phyloP scores from a whole-genome alignment of 495 filamentous ascomycete species.

The Talaromyces trachyspermus region DNA sequence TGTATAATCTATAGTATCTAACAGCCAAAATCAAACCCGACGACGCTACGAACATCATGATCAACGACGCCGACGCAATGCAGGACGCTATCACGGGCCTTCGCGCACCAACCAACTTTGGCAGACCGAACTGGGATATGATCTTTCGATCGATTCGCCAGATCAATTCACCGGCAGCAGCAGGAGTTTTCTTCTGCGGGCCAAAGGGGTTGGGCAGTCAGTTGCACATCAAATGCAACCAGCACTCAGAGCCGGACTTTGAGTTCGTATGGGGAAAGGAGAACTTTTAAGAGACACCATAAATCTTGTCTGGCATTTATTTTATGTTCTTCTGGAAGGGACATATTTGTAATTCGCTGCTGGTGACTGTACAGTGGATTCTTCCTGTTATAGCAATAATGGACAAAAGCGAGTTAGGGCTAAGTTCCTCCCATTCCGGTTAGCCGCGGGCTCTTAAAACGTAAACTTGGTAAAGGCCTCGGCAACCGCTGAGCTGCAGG shows the following conservation, averaged over 20 bases:
- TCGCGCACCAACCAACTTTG: constrained; percentile 68
- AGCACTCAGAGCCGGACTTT: constrained; percentile 68
- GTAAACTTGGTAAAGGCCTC: too few species aligned
- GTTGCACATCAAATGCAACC: constrained; percentile 69
- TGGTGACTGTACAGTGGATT: too few species aligned
- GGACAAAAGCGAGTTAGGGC: too few species aligned
- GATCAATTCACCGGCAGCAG: constrained; percentile 62
- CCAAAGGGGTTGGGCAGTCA: constrained; percentile 62
- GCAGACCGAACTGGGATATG: constrained; percentile 73
- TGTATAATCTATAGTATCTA: constrained; percentile 41
- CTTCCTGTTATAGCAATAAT: too few species aligned
- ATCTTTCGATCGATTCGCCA: constrained; percentile 69
- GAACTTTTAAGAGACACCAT: constrained; percentile 51
- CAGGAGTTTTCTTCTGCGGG: constrained; percentile 75
- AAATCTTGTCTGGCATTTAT: too few species aligned
- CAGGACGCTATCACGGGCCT: constrained; percentile 71
- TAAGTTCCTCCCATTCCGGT: too few species aligned
- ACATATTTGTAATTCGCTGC: background rate
- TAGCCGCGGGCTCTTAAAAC: too few species aligned
- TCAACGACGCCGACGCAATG: constrained; percentile 73
- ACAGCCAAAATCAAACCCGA: constrained; percentile 72
- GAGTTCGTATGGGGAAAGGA: constrained; percentile 69
- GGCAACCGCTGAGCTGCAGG: too few species aligned
- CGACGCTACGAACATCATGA: constrained; percentile 77
- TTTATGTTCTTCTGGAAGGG: background rate